Evolutionary conservation across 352 stramenopile genomes (phyloP), one percentile per base, ranked within the genome.

Genomic region (Phytophthora fragariae): DNA sequence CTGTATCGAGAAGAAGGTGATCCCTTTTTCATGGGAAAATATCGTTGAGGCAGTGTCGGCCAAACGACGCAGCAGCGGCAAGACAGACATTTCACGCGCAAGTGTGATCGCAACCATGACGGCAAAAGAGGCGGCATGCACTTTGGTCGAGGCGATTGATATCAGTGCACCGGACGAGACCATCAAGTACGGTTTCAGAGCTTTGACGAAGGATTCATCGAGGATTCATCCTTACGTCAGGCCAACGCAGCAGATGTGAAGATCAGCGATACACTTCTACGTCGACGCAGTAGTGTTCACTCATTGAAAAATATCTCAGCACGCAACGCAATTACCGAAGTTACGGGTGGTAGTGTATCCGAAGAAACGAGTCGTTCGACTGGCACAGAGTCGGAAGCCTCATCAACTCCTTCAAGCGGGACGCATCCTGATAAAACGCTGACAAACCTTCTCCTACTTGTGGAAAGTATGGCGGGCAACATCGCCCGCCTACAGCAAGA

Each of bases 161-260:
- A 27, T 63, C 15, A 63, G 54, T 9, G 19, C 14, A 12, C 39
- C 57, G 7, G 57, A 63, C 19, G 39, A 63, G 24, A 54, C 57
- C 19, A 63, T 63, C 57, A 63, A 63, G 57, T 63, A 63, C 57
- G 57, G 57, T 7, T 63, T 63, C 57, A 63, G 21, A 54, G 47
- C 17, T 21, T 29, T 11, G 41, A 19, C 17, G 41, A 50, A 14
- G 15, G 41, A 8, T 50, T 50, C 7, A 50, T 50, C 41, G 41
- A 50, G 15, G 41, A 50, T 17, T 50, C 41, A 6, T 50, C 41
- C n/a, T 17, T 50, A 21, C 41, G 41, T 11, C 41, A 50, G 7
- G 41, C 41, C 0, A 50, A 50, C 6, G 41, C 14, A 50, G 41
- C 41, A 1, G 41, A 50, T 21, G 41, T 50, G 14, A 50, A 50